Percentiles rank a stretch among this genome's conserved stretches.
These are phyloP conservation scores for Lathyrus aphaca DNA, from an alignment of 306 rosid species.

Conservation along the genomic window DNA sequence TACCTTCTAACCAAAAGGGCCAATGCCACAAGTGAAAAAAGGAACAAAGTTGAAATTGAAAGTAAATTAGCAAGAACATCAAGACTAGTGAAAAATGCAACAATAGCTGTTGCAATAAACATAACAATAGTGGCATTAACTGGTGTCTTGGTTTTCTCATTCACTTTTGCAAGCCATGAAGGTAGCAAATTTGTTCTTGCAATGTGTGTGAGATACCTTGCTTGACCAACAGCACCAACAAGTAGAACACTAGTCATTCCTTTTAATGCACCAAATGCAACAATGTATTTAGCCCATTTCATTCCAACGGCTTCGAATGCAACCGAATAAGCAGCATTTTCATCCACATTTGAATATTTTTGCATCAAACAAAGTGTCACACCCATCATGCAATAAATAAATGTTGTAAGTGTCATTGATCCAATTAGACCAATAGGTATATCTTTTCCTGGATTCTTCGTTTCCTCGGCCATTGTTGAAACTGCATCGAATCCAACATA, in stretches of 20 bases:
- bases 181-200: slow-evolving; percentile 74
- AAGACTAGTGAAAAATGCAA: slow-evolving; percentile 70
- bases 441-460: slow-evolving; percentile 65
- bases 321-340: slow-evolving; percentile 53
- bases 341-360: slow-evolving; percentile 41
- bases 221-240: slow-evolving; percentile 75
- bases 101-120: slow-evolving; percentile 63
- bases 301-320: slow-evolving; percentile 67
- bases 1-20: slow-evolving; percentile 70
- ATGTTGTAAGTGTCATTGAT: slow-evolving; percentile 54
- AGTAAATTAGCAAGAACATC: slow-evolving; percentile 60
- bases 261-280: slow-evolving; percentile 71
- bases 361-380: slow-evolving; percentile 69
- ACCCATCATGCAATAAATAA: slow-evolving; percentile 54
- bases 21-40: slow-evolving; percentile 69
- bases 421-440: slow-evolving; percentile 78
- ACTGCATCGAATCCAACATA: slow-evolving; percentile 76
- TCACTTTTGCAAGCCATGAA: slow-evolving; percentile 63
- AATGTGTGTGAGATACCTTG: slow-evolving; percentile 77
- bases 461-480: slow-evolving; percentile 78
- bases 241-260: slow-evolving; percentile 76
- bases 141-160: slow-evolving; percentile 64
- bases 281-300: slow-evolving; percentile 76
- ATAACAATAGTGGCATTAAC: slow-evolving; percentile 64
- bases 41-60: slow-evolving; percentile 73